A percentile compares a stretch with the other conserved stretches of the same genome.
Evolutionary conservation across 345 rosid species (phyloP).

Genomic region (Geranium rotundifolium): DNA sequence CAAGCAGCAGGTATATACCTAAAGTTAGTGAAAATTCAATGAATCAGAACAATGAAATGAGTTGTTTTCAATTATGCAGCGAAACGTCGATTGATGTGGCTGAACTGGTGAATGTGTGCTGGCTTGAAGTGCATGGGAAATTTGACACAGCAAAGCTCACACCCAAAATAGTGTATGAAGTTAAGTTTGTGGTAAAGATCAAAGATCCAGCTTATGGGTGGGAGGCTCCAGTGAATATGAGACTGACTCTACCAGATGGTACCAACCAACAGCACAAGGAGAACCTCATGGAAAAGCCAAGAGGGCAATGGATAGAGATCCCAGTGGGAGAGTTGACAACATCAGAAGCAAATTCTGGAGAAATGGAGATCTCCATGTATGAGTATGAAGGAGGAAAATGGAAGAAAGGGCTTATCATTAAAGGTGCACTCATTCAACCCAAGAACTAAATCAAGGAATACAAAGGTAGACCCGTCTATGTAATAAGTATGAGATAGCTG

Average conservation of each 20-base stretch:
- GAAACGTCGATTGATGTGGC: conserved; percentile 30
- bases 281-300: conserved; percentile 17
- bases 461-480: not conserved
- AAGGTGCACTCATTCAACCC: conserved; percentile 44
- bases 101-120: conserved; percentile 35
- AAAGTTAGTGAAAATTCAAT: too few species aligned
- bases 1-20: conserved; percentile 1
- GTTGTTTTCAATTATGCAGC: conserved; percentile 8
- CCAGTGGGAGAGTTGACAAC: conserved; percentile 32
- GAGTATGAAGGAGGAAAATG: conserved; percentile 37
- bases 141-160: conserved; percentile 38
- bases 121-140: conserved; percentile 46
- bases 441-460: conserved; percentile 3
- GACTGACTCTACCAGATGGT: conserved; percentile 34
- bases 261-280: conserved; percentile 23
- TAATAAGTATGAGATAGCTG: too few species aligned
- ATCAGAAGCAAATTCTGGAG: conserved; percentile 20
- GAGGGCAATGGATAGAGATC: conserved; percentile 44
- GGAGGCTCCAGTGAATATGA: conserved; percentile 36
- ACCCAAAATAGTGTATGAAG: conserved; percentile 36
- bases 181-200: conserved; percentile 33
- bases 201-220: conserved; percentile 41
- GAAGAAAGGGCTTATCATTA: conserved; percentile 54
- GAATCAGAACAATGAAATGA: not conserved
- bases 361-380: conserved; percentile 37